These are phyloP conservation scores for Candida montana DNA, from an alignment of 805 yeast species.

Conservation along the genomic window DNA sequence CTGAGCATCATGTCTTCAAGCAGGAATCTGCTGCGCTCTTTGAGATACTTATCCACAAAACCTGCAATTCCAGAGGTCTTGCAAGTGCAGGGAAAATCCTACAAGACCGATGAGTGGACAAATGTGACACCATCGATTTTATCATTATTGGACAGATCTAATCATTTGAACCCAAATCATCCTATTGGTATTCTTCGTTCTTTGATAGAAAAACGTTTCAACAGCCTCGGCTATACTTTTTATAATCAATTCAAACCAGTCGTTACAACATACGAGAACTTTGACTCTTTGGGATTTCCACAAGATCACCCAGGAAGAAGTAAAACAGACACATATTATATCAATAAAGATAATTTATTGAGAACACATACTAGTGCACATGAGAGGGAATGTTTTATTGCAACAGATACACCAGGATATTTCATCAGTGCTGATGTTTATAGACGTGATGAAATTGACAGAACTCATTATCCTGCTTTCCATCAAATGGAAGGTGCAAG, in stretches of 20 bases:
- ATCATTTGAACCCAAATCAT: slow-evolving; percentile 71
- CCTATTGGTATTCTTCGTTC: slow-evolving; percentile 84
- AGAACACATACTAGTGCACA: slow-evolving; percentile 98
- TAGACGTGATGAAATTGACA: slow-evolving; percentile 90
- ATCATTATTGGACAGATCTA: slow-evolving; percentile 59
- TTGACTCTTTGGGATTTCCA: slow-evolving; percentile 90
- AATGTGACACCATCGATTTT: slow-evolving; percentile 76
- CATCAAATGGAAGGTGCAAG: slow-evolving; percentile 98
- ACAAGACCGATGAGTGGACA: slow-evolving; percentile 71
- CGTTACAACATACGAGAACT: slow-evolving; percentile 78
- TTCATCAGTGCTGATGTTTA: slow-evolving; percentile 94
- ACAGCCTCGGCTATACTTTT: slow-evolving; percentile 64
- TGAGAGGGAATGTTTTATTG: slow-evolving; percentile 76
- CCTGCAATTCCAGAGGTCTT: slow-evolving; percentile 25
- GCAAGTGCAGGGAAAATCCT: slow-evolving; percentile 43
- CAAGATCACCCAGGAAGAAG: slow-evolving; percentile 90
- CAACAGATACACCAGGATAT: slow-evolving; percentile 68
- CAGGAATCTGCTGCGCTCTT: neutral
- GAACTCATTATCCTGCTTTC: slow-evolving; percentile 95
- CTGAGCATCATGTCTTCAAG: neutral
- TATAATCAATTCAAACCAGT: slow-evolving; percentile 79
- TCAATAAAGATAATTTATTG: slow-evolving; percentile 65
- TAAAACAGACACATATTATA: slow-evolving; percentile 86
- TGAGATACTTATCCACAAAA: slow-evolving; percentile 5
- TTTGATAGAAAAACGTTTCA: slow-evolving; percentile 64